Evolutionary conservation across 495 filamentous ascomycete genomes (phyloP), one percentile per base, ranked within the genome.

Genomic region (Neurospora sp.): DNA sequence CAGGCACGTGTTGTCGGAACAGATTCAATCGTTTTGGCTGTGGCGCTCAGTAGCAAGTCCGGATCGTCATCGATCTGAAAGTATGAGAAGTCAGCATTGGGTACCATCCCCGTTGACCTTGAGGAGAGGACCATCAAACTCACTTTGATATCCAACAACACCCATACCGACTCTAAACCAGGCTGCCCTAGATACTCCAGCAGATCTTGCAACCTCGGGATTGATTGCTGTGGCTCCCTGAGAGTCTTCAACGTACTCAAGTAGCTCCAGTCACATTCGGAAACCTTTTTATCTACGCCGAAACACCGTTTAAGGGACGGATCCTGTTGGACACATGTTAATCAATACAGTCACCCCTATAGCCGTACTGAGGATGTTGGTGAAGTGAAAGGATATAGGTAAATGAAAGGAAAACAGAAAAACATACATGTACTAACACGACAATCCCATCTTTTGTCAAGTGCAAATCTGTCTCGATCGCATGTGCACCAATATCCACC

Each of bases 71-170:
- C 86, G 14, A 87, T 90, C 80, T 81, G 37, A 41, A 40, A 5
- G 3, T 11, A 66, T 37, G 53, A 9, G 31, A 40, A n/a, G 39
- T 74, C 44, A 69, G 72, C 73, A 71, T 72, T 53, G 39, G 71
- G 70, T 38, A 11, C 20, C 6, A 9, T 66, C 8, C 11, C 10
- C 20, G 4, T 31, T 59, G 1, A 14, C 20, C 46, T 71, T 14
- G 9, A 61, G 35, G 2, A 12, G 42, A 70, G n/a, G 11, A n/a
- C 8, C 7, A 22, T 41, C 39, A 1, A 40, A 70, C 68, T 10
- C 81, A 93, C 90, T 82, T 98, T 98, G 77, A 98, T 92, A 79
- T 98, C 95, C 0, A 98, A 84, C 59, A 98, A 80, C 3, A 94
- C 69, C 94, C 95, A 97, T 5, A 94, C 82, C 48, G 90, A 77